Evolutionary conservation across 1,139 yeast species (phyloP).

Genomic region (Candida pseudoviswanathii): DNA sequence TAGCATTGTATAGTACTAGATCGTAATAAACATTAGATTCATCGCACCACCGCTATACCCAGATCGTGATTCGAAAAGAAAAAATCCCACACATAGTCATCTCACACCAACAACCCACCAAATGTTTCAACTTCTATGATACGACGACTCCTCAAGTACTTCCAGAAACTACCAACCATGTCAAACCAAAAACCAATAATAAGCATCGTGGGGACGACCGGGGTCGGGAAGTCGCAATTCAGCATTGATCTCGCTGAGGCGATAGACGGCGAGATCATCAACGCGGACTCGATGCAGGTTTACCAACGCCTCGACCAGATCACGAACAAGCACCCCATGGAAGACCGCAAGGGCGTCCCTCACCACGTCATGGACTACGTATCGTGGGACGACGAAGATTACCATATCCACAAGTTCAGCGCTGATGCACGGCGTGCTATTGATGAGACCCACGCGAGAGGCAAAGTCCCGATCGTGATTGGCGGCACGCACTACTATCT

Average conservation of each 20-base stretch:
- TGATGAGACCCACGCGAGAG: constrained; percentile 64
- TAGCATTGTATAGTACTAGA: background rate
- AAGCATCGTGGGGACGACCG: constrained; percentile 92
- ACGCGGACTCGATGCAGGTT: constrained; percentile 98
- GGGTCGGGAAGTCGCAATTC: constrained; percentile 95
- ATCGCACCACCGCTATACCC: background rate
- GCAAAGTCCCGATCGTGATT: constrained; percentile 81
- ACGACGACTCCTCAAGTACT: background rate
- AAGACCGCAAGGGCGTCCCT: constrained; percentile 68
- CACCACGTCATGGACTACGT: constrained; percentile 91
- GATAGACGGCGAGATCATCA: constrained; percentile 85
- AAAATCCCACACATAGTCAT: background rate
- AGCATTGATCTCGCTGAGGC: constrained; percentile 77
- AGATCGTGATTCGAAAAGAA: background rate
- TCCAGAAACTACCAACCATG: constrained; percentile 14
- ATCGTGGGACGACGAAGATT: constrained; percentile 72
- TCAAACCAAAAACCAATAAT: constrained; percentile 48
- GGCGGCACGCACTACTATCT: constrained; percentile 97
- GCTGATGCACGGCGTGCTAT: constrained; percentile 65
- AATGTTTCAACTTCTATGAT: constrained; percentile 3
- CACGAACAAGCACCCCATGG: constrained; percentile 88
- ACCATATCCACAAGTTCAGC: constrained; percentile 79
- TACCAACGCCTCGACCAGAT: constrained; percentile 72
- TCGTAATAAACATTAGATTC: background rate
- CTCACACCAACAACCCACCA: background rate